These are phyloP conservation scores for Achlya hypogyna DNA, from an alignment of 352 stramenopile genomes.

Conservation along the genomic window DNA sequence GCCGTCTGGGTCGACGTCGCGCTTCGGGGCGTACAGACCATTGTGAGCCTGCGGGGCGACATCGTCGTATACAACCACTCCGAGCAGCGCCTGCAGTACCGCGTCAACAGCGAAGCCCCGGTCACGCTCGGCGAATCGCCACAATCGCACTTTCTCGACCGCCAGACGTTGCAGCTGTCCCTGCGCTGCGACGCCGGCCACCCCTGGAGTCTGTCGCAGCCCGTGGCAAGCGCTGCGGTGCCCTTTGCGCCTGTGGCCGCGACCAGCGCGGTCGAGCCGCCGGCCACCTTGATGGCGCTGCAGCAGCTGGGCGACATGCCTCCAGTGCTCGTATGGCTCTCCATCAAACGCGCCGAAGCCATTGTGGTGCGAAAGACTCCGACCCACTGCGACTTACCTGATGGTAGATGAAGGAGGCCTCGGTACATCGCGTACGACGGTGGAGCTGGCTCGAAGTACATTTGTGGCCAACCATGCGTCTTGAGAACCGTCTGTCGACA, in stretches of 20 bases:
- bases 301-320: no score
- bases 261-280: neutral
- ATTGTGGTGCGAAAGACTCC: neutral
- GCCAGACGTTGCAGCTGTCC: neutral
- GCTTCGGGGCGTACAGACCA: conserved; percentile 41
- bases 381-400: neutral
- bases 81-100: conserved; percentile 26
- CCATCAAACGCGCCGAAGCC: neutral
- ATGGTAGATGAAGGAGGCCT: neutral
- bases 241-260: neutral
- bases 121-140: neutral
- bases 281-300: neutral
- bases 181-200: neutral
- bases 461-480: neutral
- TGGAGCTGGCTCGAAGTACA: conserved; percentile 5
- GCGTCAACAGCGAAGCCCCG: neutral
- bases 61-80: conserved; percentile 39
- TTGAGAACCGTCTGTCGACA: neutral
- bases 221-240: neutral
- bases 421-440: neutral
- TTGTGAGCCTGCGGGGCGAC: conserved; percentile 44
- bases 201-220: neutral
- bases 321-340: neutral
- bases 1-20: conserved; percentile 67
- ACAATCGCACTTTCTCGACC: neutral